Conservation (phyloP, 148 eudicot genomes). For the Rhododendron simsii region DNA sequence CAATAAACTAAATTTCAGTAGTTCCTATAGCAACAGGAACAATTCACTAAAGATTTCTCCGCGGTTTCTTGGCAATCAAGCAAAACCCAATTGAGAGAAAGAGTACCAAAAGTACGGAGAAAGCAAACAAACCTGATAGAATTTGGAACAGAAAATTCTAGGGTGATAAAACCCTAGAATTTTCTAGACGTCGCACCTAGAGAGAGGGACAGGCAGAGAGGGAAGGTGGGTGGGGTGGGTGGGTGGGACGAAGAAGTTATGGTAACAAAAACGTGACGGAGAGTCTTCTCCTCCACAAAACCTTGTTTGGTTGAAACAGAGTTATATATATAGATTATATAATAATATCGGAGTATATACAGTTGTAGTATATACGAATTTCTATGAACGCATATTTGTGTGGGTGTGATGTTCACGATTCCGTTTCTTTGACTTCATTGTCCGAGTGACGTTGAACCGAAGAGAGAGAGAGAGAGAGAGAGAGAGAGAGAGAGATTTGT, state of each 20-base stretch:
- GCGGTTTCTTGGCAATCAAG: background rate
- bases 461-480: background rate
- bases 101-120: background rate
- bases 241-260: slow-evolving; percentile 8
- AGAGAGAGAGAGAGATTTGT: background rate
- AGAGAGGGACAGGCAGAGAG: background rate
- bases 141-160: background rate
- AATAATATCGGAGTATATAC: background rate
- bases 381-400: background rate
- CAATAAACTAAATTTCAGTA: background rate
- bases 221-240: background rate
- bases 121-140: background rate
- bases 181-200: background rate
- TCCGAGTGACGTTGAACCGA: background rate
- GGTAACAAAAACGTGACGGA: slow-evolving; percentile 21
- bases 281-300: background rate
- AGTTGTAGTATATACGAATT: background rate
- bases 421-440: no score
- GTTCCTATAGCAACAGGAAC: background rate
- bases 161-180: slow-evolving; percentile 15
- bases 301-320: slow-evolving; percentile 2
- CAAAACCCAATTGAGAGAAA: background rate
- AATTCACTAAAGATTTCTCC: background rate
- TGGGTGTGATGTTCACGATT: background rate
- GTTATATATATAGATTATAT: background rate